Evolutionary conservation across 176 grass and related monocot species (phyloP), one percentile per base, ranked within the genome.

Genomic region (Oryza longistaminata): DNA sequence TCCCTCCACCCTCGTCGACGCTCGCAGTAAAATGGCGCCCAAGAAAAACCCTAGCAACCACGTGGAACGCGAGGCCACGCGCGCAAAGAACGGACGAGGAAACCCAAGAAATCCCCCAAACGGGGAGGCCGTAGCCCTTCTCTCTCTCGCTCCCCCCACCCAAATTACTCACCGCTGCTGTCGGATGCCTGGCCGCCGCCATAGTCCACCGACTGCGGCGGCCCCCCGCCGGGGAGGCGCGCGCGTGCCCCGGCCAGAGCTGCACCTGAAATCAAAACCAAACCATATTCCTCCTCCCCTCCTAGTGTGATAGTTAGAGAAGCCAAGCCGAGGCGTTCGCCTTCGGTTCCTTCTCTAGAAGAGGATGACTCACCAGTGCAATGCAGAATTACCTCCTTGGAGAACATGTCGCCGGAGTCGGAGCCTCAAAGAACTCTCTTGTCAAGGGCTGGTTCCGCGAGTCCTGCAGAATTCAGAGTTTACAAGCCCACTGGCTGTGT

Each of bases 161-260:
- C 39, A 40, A 29, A 58, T 58, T 66, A 87, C 90, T 94, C 76
- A 97, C 92, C 94, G 68, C 94, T 97, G 83, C 94, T 97, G 74
- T 97, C 94, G 4, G 88, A 92, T 29, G 88, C 77, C 60, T 62
- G 21, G 6, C 82, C 83, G 83, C 82, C 83, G 85, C 82, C 83
- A 83, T 90, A 92, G 0, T 97, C 86, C 94, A 97, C 94, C 24
- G 71, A 73, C 35, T n/a, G 74, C 42, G 29, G 42, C 75, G 17
- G 15, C 43, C 69, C 82, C 10, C 64, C 9, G 37, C 34, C 81
- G 10, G 24, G 80, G 35, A 33, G 6, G 2, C 81, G 64, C 65
- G 25, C 19, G 78, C 76, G 29, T 53, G 60, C 75, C 52, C 73
- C 29, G 19, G 62, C 87, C 8, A 74, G 9, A 29, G 42, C 42